phyloP scores from a whole-genome alignment of 257 asterid species.

The Scutellaria baicalensis region DNA sequence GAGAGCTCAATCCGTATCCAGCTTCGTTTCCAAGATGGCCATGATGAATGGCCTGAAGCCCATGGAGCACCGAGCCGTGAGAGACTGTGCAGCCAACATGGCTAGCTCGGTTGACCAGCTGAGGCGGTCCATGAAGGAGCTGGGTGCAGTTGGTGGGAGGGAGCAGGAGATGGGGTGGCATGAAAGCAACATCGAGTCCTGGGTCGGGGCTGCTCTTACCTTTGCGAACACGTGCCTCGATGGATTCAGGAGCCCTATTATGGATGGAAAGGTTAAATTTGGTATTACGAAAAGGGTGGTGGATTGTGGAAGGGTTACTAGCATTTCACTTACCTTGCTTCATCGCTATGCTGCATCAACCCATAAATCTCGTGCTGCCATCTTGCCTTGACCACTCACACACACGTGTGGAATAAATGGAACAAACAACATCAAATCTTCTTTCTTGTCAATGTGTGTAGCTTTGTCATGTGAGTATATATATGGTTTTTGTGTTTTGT shows the following conservation, averaged over 20 bases:
- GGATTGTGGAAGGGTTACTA: slow-evolving; percentile 31
- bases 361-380: background rate
- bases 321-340: slow-evolving; percentile 36
- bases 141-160: background rate
- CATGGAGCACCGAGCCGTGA: slow-evolving; percentile 19
- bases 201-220: slow-evolving; percentile 47
- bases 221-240: slow-evolving; percentile 33
- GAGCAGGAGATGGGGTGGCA: no score
- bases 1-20: slow-evolving; percentile 27
- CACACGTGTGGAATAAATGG: no score
- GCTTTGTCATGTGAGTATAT: no score
- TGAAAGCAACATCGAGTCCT: slow-evolving; percentile 21
- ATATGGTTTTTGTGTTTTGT: no score
- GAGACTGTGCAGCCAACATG: slow-evolving; percentile 29
- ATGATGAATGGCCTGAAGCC: slow-evolving; percentile 20
- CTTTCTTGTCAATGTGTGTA: no score
- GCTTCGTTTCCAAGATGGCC: slow-evolving; percentile 26
- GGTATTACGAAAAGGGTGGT: slow-evolving; percentile 9
- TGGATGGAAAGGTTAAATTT: slow-evolving; percentile 23
- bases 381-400: background rate
- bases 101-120: slow-evolving; percentile 27
- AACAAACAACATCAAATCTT: no score
- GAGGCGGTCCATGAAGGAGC: slow-evolving; percentile 18
- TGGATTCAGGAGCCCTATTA: slow-evolving; percentile 15
- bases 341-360: slow-evolving; percentile 28